These are phyloP conservation scores for Leptoxyphium fumago DNA, from an alignment of 2,329 filamentous ascomycete genomes.

Conservation along the genomic window DNA sequence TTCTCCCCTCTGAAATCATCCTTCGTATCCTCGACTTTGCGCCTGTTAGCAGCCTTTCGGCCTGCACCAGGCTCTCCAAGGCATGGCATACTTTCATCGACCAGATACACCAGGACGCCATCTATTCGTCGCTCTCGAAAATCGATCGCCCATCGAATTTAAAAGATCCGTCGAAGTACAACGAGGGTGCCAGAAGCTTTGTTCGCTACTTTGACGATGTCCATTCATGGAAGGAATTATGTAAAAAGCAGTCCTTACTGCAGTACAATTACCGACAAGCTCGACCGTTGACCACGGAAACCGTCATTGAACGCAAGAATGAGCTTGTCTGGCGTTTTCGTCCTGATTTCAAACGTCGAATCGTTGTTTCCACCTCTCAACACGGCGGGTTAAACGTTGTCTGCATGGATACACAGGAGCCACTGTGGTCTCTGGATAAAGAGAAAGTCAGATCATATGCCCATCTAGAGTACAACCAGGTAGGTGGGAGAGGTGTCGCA, in stretches of 20 bases:
- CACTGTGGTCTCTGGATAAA: conserved; percentile 23
- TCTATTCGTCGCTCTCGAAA: conserved; percentile 24
- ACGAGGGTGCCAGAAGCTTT: conserved; percentile 15
- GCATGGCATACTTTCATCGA: conserved; percentile 30
- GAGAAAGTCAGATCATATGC: conserved; percentile 28
- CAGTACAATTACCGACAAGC: conserved; percentile 23
- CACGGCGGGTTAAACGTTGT: conserved; percentile 31
- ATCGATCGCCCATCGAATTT: conserved; percentile 12
- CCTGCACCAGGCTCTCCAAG: conserved; percentile 21
- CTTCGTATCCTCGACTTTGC: conserved; percentile 27
- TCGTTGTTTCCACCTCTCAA: conserved; percentile 32
- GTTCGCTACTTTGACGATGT: conserved; percentile 21
- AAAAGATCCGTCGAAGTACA: conserved; percentile 18
- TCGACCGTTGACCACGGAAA: conserved; percentile 23
- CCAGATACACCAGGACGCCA: conserved; percentile 26
- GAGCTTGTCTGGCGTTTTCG: conserved; percentile 32
- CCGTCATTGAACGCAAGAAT: conserved; percentile 26
- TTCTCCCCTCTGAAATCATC: conserved; percentile 26
- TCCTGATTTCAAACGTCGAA: conserved; percentile 31
- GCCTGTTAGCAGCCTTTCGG: conserved; percentile 20
- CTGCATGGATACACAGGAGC: conserved; percentile 29
- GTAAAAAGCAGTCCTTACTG: conserved; percentile 27
- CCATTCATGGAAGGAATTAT: conserved; percentile 30
- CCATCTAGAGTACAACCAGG: conserved; percentile 31
- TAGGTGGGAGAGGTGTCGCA: conserved; percentile 22